phyloP scores from a whole-genome alignment of 306 rosid genomes.

The Lathyrus tuberosus region DNA sequence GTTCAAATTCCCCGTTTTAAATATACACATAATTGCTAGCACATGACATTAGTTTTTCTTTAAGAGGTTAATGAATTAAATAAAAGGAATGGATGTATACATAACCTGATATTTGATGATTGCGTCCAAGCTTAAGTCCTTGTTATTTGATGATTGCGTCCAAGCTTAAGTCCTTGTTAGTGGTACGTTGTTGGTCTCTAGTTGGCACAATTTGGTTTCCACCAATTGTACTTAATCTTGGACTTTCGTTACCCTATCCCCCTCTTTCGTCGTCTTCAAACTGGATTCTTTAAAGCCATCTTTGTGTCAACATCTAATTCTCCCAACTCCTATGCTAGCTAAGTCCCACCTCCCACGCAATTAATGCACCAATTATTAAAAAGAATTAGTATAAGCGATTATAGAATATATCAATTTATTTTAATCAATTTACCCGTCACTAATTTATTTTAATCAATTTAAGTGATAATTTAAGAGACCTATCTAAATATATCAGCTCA shows the following conservation, averaged over 20 bases:
- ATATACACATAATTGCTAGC: constrained; percentile 34
- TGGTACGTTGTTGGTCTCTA: constrained; percentile 35
- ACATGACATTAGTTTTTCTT: constrained; percentile 2
- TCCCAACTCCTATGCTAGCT: constrained; percentile 10
- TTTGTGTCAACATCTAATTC: constrained; percentile 35
- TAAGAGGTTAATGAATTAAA: constrained; percentile 5
- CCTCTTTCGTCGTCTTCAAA: constrained; percentile 41
- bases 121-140: constrained; percentile 40
- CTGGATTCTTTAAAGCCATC: constrained; percentile 25
- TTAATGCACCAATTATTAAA: neutral
- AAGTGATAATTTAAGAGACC: too few species aligned
- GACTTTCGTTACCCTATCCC: constrained; percentile 28
- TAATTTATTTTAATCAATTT: too few species aligned
- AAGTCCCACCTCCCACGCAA: constrained; percentile 19
- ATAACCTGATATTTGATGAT: constrained; percentile 38
- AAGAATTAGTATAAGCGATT: neutral
- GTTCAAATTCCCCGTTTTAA: constrained; percentile 33
- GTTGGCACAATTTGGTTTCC: constrained; percentile 28
- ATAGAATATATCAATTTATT: too few species aligned
- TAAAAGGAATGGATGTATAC: constrained; percentile 31
- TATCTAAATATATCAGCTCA: too few species aligned
- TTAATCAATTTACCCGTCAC: too few species aligned
- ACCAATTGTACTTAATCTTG: constrained; percentile 38
- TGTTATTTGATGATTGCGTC: constrained; percentile 40
- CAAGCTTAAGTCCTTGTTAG: constrained; percentile 39